phyloP scores from a whole-genome alignment of 1,139 yeast genomes.

The Sugiyamaella pinicola region DNA sequence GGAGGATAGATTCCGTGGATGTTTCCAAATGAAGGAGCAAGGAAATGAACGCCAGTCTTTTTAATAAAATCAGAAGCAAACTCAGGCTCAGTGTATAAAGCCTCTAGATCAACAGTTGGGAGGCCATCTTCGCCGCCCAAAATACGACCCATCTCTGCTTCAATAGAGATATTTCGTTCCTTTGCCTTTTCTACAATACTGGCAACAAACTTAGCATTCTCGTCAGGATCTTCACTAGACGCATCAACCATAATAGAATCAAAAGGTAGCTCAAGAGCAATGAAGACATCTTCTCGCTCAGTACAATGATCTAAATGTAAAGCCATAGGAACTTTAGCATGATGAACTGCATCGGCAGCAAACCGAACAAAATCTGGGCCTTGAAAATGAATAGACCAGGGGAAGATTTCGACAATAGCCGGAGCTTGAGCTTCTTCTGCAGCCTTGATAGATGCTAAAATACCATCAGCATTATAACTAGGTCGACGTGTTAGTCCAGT shows the following conservation, averaged over 20 bases:
- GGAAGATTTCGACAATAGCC: constrained; percentile 38
- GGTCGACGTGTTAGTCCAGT: neutral
- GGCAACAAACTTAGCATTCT: constrained; percentile 31
- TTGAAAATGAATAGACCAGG: constrained; percentile 38
- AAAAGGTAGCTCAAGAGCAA: constrained; percentile 35
- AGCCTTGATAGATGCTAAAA: constrained; percentile 35
- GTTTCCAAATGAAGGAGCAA: constrained; percentile 39
- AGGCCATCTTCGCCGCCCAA: constrained; percentile 39
- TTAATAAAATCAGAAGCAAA: constrained; percentile 33
- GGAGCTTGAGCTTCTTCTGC: constrained; percentile 36
- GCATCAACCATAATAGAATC: constrained; percentile 40
- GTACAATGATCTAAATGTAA: constrained; percentile 38
- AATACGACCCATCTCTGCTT: constrained; percentile 39
- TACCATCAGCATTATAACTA: constrained; percentile 36
- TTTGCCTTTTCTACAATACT: constrained; percentile 33
- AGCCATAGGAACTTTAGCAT: constrained; percentile 36
- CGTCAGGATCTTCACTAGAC: constrained; percentile 35
- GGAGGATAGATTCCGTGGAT: constrained; percentile 38
- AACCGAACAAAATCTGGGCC: constrained; percentile 34
- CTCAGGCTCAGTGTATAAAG: constrained; percentile 37
- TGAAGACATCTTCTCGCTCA: constrained; percentile 31
- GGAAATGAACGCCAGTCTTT: constrained; percentile 35
- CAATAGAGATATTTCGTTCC: constrained; percentile 35
- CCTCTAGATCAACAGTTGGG: constrained; percentile 35
- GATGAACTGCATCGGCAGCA: constrained; percentile 32